Conservation (phyloP, 331 rosid species). For the Rosa hybrid region DNA sequence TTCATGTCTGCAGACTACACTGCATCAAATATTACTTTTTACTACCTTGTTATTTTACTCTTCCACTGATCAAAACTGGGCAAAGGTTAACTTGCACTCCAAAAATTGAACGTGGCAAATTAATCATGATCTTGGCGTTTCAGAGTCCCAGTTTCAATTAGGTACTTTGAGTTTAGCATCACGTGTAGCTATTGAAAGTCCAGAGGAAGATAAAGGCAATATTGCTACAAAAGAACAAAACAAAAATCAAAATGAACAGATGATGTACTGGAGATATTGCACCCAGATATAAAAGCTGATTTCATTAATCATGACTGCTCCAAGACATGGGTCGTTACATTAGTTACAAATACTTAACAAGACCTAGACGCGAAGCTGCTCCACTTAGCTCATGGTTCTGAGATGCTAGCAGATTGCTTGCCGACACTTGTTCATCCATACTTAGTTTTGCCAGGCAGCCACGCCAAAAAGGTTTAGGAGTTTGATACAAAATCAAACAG, state of each 20-base stretch:
- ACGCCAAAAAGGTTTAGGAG: too few species aligned
- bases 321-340: not conserved
- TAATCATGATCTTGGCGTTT: not conserved
- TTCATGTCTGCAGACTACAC: not conserved
- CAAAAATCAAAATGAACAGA: not conserved
- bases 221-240: not conserved
- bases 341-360: not conserved
- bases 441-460: not conserved
- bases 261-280: not conserved
- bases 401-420: not conserved
- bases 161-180: not conserved
- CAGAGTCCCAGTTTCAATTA: not conserved
- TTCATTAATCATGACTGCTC: not conserved
- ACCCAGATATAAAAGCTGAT: not conserved
- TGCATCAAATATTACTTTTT: not conserved
- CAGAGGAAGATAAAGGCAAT: not conserved
- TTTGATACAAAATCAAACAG: not conserved
- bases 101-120: not conserved
- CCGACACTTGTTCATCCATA: not conserved
- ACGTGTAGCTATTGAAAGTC: not conserved
- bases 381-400: not conserved
- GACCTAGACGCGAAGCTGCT: not conserved
- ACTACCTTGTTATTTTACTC: not conserved
- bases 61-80: not conserved
- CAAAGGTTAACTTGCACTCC: not conserved